phyloP scores from a whole-genome alignment of 2,329 filamentous ascomycete species.

The Gliomastix tumulicola region DNA sequence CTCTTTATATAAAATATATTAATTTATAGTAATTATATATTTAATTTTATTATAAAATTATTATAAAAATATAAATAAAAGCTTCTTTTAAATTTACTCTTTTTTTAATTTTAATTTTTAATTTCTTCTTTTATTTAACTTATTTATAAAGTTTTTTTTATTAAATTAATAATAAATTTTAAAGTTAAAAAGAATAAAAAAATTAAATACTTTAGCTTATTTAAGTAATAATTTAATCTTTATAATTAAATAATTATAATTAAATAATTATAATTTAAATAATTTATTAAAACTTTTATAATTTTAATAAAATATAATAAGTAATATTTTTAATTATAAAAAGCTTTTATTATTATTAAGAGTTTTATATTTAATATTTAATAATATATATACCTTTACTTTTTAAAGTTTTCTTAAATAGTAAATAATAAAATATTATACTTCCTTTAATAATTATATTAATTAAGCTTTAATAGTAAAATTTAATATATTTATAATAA shows the following conservation, averaged over 20 bases:
- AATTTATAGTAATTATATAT: neutral
- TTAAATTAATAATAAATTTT: neutral
- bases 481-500: too few species aligned
- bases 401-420: conserved; percentile 1
- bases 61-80: too few species aligned
- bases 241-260: neutral
- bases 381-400: neutral
- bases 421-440: conserved; percentile 2
- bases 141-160: too few species aligned
- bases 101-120: too few species aligned
- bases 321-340: neutral
- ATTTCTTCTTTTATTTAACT: too few species aligned
- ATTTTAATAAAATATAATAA: neutral
- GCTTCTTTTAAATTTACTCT: too few species aligned
- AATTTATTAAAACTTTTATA: neutral
- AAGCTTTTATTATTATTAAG: conserved; percentile 10
- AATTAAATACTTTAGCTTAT: too few species aligned
- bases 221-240: conserved; percentile 7
- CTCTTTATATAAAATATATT: neutral
- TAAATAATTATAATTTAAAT: neutral
- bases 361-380: neutral
- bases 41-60: neutral
- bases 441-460: too few species aligned
- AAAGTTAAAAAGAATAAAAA: too few species aligned
- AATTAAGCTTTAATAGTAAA: too few species aligned